phyloP scores from a whole-genome alignment of 495 filamentous ascomycete genomes.

The Xylaria flabelliformis region DNA sequence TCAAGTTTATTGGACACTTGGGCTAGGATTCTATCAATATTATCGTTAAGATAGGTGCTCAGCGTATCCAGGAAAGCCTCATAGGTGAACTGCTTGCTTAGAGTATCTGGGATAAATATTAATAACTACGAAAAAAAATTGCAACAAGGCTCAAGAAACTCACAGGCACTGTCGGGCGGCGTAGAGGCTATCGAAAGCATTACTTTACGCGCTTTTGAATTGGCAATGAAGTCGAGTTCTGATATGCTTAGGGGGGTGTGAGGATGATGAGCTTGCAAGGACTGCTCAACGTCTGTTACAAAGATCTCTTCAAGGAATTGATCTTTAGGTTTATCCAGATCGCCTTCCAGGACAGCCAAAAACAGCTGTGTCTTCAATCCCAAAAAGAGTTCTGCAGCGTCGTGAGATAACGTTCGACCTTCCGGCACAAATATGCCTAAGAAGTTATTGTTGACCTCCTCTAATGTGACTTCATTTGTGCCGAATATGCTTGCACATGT shows the following conservation, averaged over 20 bases:
- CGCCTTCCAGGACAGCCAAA: conserved; percentile 65
- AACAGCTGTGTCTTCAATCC: conserved; percentile 90
- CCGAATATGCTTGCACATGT: conserved; percentile 85
- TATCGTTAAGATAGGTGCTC: conserved; percentile 75
- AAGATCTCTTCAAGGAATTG: conserved; percentile 78
- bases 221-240: conserved; percentile 76
- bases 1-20: conserved; percentile 53
- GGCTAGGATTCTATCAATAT: conserved; percentile 68
- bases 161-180: conserved; percentile 64
- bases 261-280: conserved; percentile 68
- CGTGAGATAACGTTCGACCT: conserved; percentile 72
- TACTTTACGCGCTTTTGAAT: conserved; percentile 67
- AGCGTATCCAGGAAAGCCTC: conserved; percentile 78
- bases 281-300: conserved; percentile 69
- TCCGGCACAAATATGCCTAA: conserved; percentile 83
- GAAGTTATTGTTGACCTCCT: conserved; percentile 84
- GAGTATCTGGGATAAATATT: conserved; percentile 47
- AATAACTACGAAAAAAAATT: conserved; percentile 27
- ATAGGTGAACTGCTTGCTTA: conserved; percentile 81
- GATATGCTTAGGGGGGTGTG: conserved; percentile 68
- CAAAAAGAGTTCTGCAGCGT: conserved; percentile 74
- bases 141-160: conserved; percentile 23
- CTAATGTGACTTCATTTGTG: conserved; percentile 80
- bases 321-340: conserved; percentile 66
- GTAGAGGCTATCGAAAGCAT: conserved; percentile 69